Evolutionary conservation across 2,329 filamentous ascomycete species (phyloP).

Genomic region (Xylaria sp.): DNA sequence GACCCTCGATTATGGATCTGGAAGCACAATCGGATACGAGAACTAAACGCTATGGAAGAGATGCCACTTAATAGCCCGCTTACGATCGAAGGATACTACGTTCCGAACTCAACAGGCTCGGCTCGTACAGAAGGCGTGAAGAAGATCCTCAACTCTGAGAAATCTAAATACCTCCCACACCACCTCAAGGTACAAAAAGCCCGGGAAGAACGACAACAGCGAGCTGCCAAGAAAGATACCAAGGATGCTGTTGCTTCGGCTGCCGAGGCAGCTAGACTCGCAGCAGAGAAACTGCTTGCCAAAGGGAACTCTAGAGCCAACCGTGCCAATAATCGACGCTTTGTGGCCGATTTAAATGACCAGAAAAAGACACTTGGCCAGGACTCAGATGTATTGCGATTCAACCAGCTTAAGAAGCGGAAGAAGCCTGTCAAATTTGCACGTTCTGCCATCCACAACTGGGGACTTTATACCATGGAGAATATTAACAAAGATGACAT

Average conservation of each 20-base stretch:
- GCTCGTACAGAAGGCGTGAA: conserved; percentile 93
- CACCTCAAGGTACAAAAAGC: conserved; percentile 95
- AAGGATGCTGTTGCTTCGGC: conserved; percentile 74
- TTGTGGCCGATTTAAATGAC: conserved; percentile 93
- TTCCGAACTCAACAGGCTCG: conserved; percentile 84
- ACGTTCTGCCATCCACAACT: conserved; percentile 97
- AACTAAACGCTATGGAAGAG: conserved; percentile 61
- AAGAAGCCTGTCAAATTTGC: conserved; percentile 99
- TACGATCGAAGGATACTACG: conserved; percentile 75
- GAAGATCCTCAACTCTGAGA: conserved; percentile 96
- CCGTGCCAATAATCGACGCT: conserved; percentile 93
- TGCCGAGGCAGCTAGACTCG: conserved; percentile 76
- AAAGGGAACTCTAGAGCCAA: conserved; percentile 94
- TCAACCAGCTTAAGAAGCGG: conserved; percentile 99
- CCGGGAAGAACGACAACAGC: conserved; percentile 89
- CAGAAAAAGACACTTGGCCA: conserved; percentile 87
- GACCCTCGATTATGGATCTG: conserved; percentile 67
- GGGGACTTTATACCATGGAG: conserved; percentile 97
- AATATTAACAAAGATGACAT: conserved; percentile 97
- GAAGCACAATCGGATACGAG: conserved; percentile 64
- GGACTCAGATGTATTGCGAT: conserved; percentile 91
- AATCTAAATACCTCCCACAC: conserved; percentile 97
- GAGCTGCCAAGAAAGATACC: conserved; percentile 70
- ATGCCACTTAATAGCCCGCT: conserved; percentile 51
- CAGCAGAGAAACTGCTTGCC: conserved; percentile 80